phyloP scores from a whole-genome alignment of 495 filamentous ascomycete species.

The Wilcoxina mikolae region DNA sequence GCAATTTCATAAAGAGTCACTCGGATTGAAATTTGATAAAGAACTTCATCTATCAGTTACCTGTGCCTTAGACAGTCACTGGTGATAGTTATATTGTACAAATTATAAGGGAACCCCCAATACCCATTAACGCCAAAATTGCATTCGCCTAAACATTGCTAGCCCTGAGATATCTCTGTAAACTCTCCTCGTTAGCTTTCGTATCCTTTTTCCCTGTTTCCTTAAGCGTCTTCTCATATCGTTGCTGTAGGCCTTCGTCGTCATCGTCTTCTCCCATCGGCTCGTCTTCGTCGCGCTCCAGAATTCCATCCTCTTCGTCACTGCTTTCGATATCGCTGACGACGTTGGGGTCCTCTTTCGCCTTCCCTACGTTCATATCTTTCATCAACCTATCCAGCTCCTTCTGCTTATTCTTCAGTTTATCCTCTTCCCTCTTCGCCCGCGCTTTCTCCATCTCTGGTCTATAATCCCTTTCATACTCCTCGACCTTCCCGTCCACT shows the following conservation, averaged over 20 bases:
- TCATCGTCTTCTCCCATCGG: no score
- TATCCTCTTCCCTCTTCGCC: slow-evolving; percentile 57
- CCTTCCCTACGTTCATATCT: slow-evolving; percentile 60
- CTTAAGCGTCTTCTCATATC: no score
- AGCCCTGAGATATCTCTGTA: no score
- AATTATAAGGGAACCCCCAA: background rate
- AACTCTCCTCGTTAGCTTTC: no score
- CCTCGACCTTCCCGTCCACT: no score
- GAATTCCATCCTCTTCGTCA: slow-evolving; percentile 36
- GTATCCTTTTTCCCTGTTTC: no score
- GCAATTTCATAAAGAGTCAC: no score
- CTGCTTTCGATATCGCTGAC: slow-evolving; percentile 47
- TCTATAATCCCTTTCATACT: slow-evolving; percentile 83
- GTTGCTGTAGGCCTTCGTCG: no score
- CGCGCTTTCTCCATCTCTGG: slow-evolving; percentile 74
- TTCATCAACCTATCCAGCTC: slow-evolving; percentile 87
- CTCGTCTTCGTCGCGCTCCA: slow-evolving; percentile 38
- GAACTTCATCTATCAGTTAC: no score
- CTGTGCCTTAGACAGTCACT: no score
- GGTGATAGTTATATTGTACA: background rate
- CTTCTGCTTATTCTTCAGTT: slow-evolving; percentile 52
- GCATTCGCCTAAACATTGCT: background rate
- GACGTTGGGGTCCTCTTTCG: slow-evolving; percentile 36
- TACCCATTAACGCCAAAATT: background rate
- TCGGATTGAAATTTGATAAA: no score